A percentile compares a stretch with the other conserved stretches of the same genome.
Evolutionary conservation across 2,329 filamentous ascomycete species (phyloP).

Genomic region (Cladobotryum protrusum): DNA sequence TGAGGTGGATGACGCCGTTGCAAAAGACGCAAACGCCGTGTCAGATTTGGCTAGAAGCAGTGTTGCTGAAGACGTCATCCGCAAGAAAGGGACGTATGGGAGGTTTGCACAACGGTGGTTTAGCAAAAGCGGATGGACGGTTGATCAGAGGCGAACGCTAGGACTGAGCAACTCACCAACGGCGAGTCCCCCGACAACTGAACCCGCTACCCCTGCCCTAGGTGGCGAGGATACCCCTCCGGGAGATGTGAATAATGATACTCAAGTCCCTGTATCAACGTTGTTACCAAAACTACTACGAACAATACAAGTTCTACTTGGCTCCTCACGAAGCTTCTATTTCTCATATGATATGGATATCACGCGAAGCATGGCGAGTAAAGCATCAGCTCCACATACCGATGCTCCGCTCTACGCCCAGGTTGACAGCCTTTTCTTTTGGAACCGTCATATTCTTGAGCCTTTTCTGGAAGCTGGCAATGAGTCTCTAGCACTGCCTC

Average conservation of each 20-base stretch:
- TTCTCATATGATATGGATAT: slow-evolving; percentile 95
- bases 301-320: slow-evolving; percentile 79
- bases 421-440: slow-evolving; percentile 79
- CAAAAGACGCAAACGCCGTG: slow-evolving; percentile 39
- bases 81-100: slow-evolving; percentile 75
- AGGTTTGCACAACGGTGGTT: slow-evolving; percentile 91
- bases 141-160: slow-evolving; percentile 62
- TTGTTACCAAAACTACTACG: slow-evolving; percentile 79
- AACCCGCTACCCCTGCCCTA: slow-evolving; percentile 14
- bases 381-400: slow-evolving; percentile 14
- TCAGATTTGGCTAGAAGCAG: slow-evolving; percentile 45
- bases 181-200: slow-evolving; percentile 14
- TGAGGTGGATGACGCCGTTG: slow-evolving; percentile 26
- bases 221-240: slow-evolving; percentile 32
- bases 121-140: slow-evolving; percentile 73
- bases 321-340: slow-evolving; percentile 78
- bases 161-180: slow-evolving; percentile 51
- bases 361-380: slow-evolving; percentile 55
- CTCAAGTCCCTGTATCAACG: slow-evolving; percentile 27
- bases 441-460: slow-evolving; percentile 72
- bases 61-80: slow-evolving; percentile 84
- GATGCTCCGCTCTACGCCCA: slow-evolving; percentile 57
- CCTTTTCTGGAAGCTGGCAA: slow-evolving; percentile 71
- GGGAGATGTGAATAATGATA: slow-evolving; percentile 24
- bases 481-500: slow-evolving; percentile 64